Percentiles rank a stretch among this genome's conserved stretches.
phyloP scores from a whole-genome alignment of 208 protist genomes.

The Acanthamoeba triangularis region DNA sequence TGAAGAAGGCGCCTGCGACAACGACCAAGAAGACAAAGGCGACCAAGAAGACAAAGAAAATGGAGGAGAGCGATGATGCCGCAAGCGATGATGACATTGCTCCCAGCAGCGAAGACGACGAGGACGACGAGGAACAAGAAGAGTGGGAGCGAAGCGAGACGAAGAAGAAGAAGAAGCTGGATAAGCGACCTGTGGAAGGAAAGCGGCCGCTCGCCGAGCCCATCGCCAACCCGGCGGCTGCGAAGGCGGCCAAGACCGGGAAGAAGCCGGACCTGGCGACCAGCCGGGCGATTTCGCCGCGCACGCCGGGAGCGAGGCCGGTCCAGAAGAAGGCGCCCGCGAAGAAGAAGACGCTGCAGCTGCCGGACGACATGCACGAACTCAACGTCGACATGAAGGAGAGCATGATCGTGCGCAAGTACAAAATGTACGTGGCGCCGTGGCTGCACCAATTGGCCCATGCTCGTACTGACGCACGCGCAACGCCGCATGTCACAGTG shows the following conservation, averaged over 20 bases:
- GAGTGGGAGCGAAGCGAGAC: not conserved
- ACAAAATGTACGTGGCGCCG: constrained; percentile 33
- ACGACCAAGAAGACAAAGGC: not conserved
- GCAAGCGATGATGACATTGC: not conserved
- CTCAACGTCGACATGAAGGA: constrained; percentile 39
- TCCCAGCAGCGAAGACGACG: not conserved
- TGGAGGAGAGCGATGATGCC: not conserved
- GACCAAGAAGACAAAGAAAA: constrained; percentile 7
- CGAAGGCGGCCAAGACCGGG: not conserved
- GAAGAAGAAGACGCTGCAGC: not conserved
- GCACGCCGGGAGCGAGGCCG: not conserved
- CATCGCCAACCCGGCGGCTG: not conserved
- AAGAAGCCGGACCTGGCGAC: not conserved
- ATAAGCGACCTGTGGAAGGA: not conserved
- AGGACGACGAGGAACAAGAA: not conserved
- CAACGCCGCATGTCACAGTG: not conserved
- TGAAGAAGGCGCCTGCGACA: not conserved
- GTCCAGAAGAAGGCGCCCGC: not conserved
- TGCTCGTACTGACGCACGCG: not conserved
- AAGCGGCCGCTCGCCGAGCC: not conserved
- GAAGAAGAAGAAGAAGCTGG: not conserved
- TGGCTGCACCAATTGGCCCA: not conserved
- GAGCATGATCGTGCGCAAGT: constrained; percentile 2
- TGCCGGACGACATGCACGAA: constrained; percentile 39
- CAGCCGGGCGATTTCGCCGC: not conserved